Conservation (phyloP, 192 early-diverging fungal species). For the Podila clonocystis region DNA sequence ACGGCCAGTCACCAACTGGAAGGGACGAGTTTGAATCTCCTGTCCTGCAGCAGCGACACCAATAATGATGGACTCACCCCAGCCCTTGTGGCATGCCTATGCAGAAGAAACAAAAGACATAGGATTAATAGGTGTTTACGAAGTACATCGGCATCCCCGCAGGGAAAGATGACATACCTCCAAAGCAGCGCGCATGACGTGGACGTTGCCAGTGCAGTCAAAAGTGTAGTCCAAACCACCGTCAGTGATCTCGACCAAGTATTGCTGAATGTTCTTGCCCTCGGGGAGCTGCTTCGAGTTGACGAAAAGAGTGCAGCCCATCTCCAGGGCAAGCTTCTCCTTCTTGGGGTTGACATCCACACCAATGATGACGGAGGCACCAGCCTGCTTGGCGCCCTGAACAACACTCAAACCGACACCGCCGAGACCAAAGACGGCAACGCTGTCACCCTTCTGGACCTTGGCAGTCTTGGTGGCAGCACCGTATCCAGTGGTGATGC, state of each 20-base stretch:
- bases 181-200: slow-evolving; percentile 95
- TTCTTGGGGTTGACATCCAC: slow-evolving; percentile 92
- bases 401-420: slow-evolving; percentile 92
- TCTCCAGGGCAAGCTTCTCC: slow-evolving; percentile 76
- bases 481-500: slow-evolving; percentile 95
- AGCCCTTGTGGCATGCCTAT: slow-evolving; percentile 83
- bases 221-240: slow-evolving; percentile 98
- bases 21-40: slow-evolving; percentile 93
- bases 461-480: slow-evolving; percentile 95
- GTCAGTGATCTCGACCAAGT: slow-evolving; percentile 91
- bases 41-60: slow-evolving; percentile 94
- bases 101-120: background rate
- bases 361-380: slow-evolving; percentile 83
- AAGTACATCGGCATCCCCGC: background rate
- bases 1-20: slow-evolving; percentile 96
- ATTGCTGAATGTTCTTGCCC: slow-evolving; percentile 57
- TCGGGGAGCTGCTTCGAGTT: slow-evolving; percentile 28
- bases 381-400: slow-evolving; percentile 80
- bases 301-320: slow-evolving; percentile 46
- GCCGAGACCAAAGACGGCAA: slow-evolving; percentile 96
- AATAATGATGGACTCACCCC: slow-evolving; percentile 91
- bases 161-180: slow-evolving; percentile 65
- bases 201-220: slow-evolving; percentile 92
- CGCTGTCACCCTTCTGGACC: slow-evolving; percentile 76
- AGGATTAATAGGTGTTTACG: background rate